Base-by-base conservation (phyloP, 2,329 filamentous ascomycete species). In the Neonectria ditissima region DNA sequence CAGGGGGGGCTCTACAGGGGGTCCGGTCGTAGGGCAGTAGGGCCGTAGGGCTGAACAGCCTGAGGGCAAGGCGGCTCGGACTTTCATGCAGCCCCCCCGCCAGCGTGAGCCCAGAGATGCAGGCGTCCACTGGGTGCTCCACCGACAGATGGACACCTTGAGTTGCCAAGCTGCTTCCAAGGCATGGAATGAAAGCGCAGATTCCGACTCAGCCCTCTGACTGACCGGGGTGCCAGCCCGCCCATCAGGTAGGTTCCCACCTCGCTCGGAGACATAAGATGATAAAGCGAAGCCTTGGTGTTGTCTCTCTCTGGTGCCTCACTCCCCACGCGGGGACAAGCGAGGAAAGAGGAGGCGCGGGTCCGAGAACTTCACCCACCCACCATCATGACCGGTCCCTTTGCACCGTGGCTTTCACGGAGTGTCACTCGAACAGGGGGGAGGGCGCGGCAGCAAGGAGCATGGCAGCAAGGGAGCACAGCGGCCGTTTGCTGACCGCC, bases 1-100 rank as follows among this genome's bases (percentile, higher is more conserved):
- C 56, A 51, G 48, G 56, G 24, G 24, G 24, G 24, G 24, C 24
- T n/a, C n/a, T n/a, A n/a, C n/a, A n/a, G 24, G 24, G 24, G 56
- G 30, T 39, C 39, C 34, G 41, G 60, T 44, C 37, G 44, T 55
- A 54, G 43, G 60, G 60, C 60, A 55, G 52, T 18, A 56, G 34
- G 45, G 11, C 52, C 51, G 20, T 63, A 63, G 60, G 60, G 60
- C 60, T 63, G 60, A 63, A 63, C 24, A 54, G 60, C 55, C 60
- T 44, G 54, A 55, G 50, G 50, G 50, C 55, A 44, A 32, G 39
- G 16, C n/a, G 26, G 32, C 47, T 44, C 50, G 14, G 32, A 14
- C 37, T 39, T 39, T 39, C 37, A 18, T 39, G 37, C 37, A 39
- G 37, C 37, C 37, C n/a, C n/a, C n/a, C n/a, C n/a, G n/a, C n/a